Evolutionary conservation across 23 red algal genomes (phyloP).

Genomic region (Agarophyton chilense): DNA sequence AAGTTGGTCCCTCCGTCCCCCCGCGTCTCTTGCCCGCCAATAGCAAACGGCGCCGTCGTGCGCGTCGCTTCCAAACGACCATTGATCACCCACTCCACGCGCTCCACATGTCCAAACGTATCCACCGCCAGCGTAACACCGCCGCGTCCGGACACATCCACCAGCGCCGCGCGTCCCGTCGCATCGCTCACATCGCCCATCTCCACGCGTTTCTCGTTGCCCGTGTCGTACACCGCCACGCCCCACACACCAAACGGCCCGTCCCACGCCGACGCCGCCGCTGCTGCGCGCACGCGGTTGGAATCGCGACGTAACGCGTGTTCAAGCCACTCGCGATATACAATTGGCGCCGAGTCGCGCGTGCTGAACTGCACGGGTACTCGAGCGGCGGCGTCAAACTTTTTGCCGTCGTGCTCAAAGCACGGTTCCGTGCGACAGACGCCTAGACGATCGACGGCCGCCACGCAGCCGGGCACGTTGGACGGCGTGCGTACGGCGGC

Average conservation of each 20-base stretch:
- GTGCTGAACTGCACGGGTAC: not conserved
- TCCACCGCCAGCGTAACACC: slow-evolving; percentile 25
- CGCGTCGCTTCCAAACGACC: not conserved
- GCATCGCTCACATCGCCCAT: not conserved
- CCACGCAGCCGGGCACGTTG: not conserved
- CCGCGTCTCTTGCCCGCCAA: slow-evolving; percentile 5
- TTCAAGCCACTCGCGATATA: not conserved
- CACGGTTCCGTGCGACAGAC: slow-evolving; percentile 44
- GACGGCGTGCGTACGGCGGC: not conserved
- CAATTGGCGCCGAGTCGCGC: not conserved
- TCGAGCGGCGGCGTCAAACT: not conserved
- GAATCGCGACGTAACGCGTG: not conserved
- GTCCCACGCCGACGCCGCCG: not conserved
- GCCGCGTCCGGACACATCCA: slow-evolving; percentile 5
- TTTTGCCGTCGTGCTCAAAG: not conserved
- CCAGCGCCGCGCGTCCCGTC: too few relatives aligned
- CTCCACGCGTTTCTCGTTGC: not conserved
- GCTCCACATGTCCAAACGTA: slow-evolving; percentile 14
- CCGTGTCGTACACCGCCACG: not conserved
- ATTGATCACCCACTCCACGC: slow-evolving; percentile 42
- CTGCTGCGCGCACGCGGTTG: not conserved
- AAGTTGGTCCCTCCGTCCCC: not conserved
- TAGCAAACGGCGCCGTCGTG: slow-evolving; percentile 3
- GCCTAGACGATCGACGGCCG: slow-evolving; percentile 18
- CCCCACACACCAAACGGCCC: not conserved